Conservation (phyloP, 2,329 filamentous ascomycete genomes). For the Bipolaris zeicola region DNA sequence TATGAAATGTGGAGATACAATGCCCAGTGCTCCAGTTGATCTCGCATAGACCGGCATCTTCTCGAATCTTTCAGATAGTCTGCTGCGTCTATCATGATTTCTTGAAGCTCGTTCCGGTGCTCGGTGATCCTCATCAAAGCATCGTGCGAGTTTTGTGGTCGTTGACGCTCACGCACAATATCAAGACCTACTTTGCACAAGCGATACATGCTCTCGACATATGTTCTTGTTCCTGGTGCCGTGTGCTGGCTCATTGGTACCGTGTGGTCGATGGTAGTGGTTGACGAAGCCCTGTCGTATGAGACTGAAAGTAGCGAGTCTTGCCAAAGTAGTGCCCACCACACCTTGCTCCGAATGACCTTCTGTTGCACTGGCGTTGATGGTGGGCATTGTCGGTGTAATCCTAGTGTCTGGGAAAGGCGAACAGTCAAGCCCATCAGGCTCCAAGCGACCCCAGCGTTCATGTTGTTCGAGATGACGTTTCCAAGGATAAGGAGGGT, state of each 20-base stretch:
- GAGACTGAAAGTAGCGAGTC: conserved; percentile 68
- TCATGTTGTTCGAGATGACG: conserved; percentile 67
- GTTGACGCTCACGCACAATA: conserved; percentile 63
- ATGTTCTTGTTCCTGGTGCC: conserved; percentile 57
- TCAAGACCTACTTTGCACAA: conserved; percentile 65
- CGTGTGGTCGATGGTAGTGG: conserved; percentile 58
- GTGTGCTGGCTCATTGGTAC: conserved; percentile 49
- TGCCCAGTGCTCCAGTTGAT: conserved; percentile 65
- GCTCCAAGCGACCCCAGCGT: conserved; percentile 67
- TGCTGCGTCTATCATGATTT: conserved; percentile 63
- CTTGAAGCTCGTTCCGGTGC: conserved; percentile 62
- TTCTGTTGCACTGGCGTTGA: conserved; percentile 56
- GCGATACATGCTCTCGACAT: conserved; percentile 63
- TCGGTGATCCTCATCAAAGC: conserved; percentile 60
- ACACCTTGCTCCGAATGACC: conserved; percentile 48
- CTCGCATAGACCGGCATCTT: conserved; percentile 54
- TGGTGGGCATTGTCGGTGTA: conserved; percentile 63
- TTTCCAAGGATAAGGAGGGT: conserved; percentile 67
- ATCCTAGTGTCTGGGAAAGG: conserved; percentile 64
- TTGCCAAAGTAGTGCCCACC: conserved; percentile 69
- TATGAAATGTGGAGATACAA: conserved; percentile 67
- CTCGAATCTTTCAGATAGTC: conserved; percentile 62
- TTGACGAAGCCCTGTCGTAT: conserved; percentile 65
- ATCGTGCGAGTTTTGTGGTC: conserved; percentile 59
- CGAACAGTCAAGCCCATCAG: conserved; percentile 64